These are phyloP conservation scores for Leucosporidium scottii DNA, from an alignment of 768 basidiomycete species.

Conservation along the genomic window DNA sequence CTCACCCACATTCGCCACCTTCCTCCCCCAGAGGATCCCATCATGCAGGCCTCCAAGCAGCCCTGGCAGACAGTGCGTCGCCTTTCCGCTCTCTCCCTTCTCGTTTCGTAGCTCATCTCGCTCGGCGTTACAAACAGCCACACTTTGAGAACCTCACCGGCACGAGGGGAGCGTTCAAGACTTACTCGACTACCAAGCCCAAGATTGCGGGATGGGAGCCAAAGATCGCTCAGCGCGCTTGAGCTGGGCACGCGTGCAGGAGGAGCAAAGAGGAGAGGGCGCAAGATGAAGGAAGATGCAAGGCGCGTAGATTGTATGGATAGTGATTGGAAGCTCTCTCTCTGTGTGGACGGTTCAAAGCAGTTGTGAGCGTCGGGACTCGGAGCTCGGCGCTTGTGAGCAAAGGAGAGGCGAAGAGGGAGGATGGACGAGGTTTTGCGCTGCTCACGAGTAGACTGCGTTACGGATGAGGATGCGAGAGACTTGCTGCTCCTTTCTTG, in stretches of 20 bases:
- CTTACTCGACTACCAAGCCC: slow-evolving; percentile 78
- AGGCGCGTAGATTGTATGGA: too few relatives aligned
- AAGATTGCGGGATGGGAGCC: slow-evolving; percentile 83
- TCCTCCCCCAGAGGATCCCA: slow-evolving; percentile 65
- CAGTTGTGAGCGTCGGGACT: too few relatives aligned
- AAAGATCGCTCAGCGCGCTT: slow-evolving; percentile 46
- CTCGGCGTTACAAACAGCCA: slow-evolving; percentile 48
- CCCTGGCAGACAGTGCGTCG: slow-evolving; percentile 74
- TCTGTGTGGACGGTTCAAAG: too few relatives aligned
- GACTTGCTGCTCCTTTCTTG: too few relatives aligned
- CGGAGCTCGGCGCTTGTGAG: too few relatives aligned
- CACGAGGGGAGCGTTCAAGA: slow-evolving; percentile 78
- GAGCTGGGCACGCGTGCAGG: not conserved
- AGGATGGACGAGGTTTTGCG: too few relatives aligned
- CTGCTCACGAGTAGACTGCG: too few relatives aligned
- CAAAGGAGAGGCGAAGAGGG: too few relatives aligned
- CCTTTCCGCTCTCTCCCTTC: not conserved
- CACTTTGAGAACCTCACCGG: slow-evolving; percentile 87
- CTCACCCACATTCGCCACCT: slow-evolving; percentile 78
- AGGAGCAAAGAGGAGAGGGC: not conserved
- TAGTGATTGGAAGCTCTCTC: too few relatives aligned
- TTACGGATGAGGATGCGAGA: too few relatives aligned
- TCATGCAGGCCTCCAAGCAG: slow-evolving; percentile 62
- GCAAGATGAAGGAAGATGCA: not conserved
- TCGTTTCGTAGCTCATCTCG: not conserved